These are phyloP conservation scores for Dendryphion nanum DNA, from an alignment of 2,329 filamentous ascomycete species.

Conservation along the genomic window DNA sequence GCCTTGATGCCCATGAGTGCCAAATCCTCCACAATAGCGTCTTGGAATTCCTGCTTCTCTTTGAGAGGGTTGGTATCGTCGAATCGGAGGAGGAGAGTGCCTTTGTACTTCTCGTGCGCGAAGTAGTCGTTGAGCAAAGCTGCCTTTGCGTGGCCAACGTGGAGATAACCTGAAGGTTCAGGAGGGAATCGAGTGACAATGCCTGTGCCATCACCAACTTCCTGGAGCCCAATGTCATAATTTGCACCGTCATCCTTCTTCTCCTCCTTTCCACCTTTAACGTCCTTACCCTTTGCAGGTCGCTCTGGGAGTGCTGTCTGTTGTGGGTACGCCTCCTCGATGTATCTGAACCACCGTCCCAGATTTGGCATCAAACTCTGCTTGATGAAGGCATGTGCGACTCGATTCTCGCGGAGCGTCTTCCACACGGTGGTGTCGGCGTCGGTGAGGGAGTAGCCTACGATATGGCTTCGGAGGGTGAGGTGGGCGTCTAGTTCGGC, in stretches of 20 bases:
- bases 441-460: slow-evolving; percentile 74
- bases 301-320: slow-evolving; percentile 66
- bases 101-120: slow-evolving; percentile 87
- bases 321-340: slow-evolving; percentile 80
- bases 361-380: slow-evolving; percentile 75
- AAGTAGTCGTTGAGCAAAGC: slow-evolving; percentile 96
- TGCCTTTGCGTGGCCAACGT: slow-evolving; percentile 94
- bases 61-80: slow-evolving; percentile 98
- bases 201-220: slow-evolving; percentile 69
- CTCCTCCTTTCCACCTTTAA: slow-evolving; percentile 66
- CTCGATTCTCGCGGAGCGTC: slow-evolving; percentile 77
- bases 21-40: slow-evolving; percentile 89
- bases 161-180: slow-evolving; percentile 91
- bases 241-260: slow-evolving; percentile 73
- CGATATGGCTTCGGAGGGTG: slow-evolving; percentile 79
- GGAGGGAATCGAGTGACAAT: slow-evolving; percentile 92
- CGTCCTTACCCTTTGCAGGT: slow-evolving; percentile 49
- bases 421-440: slow-evolving; percentile 82
- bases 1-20: slow-evolving; percentile 88
- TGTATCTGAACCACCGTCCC: slow-evolving; percentile 80
- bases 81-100: slow-evolving; percentile 86
- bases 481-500: slow-evolving; percentile 82
- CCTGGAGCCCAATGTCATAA: slow-evolving; percentile 84
- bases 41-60: slow-evolving; percentile 95
- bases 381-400: slow-evolving; percentile 77